Percentiles rank a stretch among this genome's conserved stretches.
Conservation (phyloP, 2,329 filamentous ascomycete genomes). For the Trichoderma pleuroti region DNA sequence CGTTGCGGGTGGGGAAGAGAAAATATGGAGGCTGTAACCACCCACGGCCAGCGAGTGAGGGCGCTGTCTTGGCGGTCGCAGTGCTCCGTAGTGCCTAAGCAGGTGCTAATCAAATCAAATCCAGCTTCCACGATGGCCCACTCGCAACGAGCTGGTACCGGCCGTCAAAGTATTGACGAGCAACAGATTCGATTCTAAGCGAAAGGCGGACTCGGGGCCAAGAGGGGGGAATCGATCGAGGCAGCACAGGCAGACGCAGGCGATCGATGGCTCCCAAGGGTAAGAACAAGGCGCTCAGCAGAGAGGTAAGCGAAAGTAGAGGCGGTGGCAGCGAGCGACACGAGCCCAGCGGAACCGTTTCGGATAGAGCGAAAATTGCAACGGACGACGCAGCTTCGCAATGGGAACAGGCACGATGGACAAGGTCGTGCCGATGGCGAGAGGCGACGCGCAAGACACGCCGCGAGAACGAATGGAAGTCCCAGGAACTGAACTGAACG, state of each 20-base stretch:
- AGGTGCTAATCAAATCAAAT: not conserved
- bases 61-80: not conserved
- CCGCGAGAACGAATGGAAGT: constrained; percentile 10
- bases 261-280: not conserved
- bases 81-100: not conserved
- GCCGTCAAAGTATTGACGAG: not conserved
- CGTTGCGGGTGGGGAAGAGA: constrained; percentile 5
- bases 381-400: not conserved
- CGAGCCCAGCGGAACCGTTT: constrained; percentile 18
- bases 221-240: not conserved
- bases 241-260: not conserved
- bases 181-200: not conserved
- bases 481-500: constrained; percentile 10
- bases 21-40: constrained; percentile 12
- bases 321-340: constrained; percentile 16
- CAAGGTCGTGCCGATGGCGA: not conserved
- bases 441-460: not conserved
- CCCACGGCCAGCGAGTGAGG: not conserved
- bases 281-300: not conserved
- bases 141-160: not conserved
- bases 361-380: constrained; percentile 14
- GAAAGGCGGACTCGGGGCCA: not conserved
- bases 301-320: constrained; percentile 8
- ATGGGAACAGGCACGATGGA: not conserved
- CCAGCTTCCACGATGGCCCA: constrained; percentile 4